Evolutionary conservation across 2,329 filamentous ascomycete species (phyloP).

Genomic region (Cordyceps pruinosa): DNA sequence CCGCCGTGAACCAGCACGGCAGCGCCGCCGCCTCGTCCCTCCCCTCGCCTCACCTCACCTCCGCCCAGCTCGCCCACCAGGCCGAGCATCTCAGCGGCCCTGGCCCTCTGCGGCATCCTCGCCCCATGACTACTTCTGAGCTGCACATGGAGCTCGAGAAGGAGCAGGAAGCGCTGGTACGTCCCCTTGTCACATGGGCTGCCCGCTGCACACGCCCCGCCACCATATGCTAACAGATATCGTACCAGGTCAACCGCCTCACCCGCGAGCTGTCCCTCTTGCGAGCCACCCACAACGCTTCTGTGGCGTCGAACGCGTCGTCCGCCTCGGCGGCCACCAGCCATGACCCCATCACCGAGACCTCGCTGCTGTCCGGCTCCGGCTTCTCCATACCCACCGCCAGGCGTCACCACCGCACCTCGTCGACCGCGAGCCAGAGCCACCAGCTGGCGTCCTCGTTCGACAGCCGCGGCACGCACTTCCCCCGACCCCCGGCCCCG

Average conservation of each 20-base stretch:
- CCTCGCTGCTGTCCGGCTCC: constrained; percentile 49
- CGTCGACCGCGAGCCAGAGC: constrained; percentile 50
- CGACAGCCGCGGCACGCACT: constrained; percentile 34
- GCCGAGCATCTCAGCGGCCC: constrained; percentile 45
- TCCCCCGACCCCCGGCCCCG: constrained; percentile 38
- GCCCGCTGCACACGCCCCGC: neutral
- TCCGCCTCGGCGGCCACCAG: constrained; percentile 50
- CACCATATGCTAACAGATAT: neutral
- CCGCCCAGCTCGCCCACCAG: constrained; percentile 15
- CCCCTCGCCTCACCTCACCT: constrained; percentile 24
- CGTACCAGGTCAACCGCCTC: constrained; percentile 73
- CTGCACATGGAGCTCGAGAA: constrained; percentile 86
- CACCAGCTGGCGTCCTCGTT: constrained; percentile 32
- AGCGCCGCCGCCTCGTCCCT: constrained; percentile 24
- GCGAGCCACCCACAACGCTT: constrained; percentile 63
- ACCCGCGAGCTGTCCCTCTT: constrained; percentile 82
- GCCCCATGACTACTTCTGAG: constrained; percentile 81
- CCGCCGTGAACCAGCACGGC: constrained; percentile 33
- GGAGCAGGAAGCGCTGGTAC: constrained; percentile 87
- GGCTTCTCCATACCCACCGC: constrained; percentile 51
- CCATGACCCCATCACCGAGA: constrained; percentile 41
- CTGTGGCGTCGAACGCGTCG: constrained; percentile 58
- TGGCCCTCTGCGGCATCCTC: constrained; percentile 76
- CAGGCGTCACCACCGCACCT: constrained; percentile 51
- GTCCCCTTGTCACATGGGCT: constrained; percentile 23